Percentiles rank a stretch among this genome's conserved stretches.
These are phyloP conservation scores for Cryphonectria nitschkei DNA, from an alignment of 2,329 filamentous ascomycete species.

Conservation along the genomic window DNA sequence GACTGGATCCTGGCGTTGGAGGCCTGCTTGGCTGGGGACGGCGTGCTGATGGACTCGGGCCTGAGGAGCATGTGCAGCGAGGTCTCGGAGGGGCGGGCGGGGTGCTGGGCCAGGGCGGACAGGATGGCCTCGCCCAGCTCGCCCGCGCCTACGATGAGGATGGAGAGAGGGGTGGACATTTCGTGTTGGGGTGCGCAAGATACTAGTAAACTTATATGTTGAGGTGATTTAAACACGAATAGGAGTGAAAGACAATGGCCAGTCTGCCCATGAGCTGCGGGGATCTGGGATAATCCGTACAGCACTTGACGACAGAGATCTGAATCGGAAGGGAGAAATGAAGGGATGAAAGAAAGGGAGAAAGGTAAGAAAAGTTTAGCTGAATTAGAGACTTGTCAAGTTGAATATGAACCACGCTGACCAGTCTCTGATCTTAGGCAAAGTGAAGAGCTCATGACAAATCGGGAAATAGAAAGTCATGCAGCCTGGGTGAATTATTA, in stretches of 20 bases:
- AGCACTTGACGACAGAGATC: too few species aligned
- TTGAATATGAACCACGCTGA: background rate
- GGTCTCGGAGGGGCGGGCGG: slow-evolving; percentile 38
- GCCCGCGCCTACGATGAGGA: slow-evolving; percentile 69
- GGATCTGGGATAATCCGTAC: too few species aligned
- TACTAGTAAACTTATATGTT: too few species aligned
- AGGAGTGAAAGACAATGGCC: too few species aligned
- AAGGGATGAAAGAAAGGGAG: too few species aligned
- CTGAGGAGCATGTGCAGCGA: slow-evolving; percentile 60
- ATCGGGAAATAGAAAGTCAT: background rate
- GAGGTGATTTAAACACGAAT: background rate
- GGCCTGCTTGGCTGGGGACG: slow-evolving; percentile 42
- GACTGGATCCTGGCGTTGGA: slow-evolving; percentile 40
- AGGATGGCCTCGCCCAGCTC: slow-evolving; percentile 65
- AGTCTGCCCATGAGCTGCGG: too few species aligned
- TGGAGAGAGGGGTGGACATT: slow-evolving; percentile 30
- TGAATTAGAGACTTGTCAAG: too few species aligned
- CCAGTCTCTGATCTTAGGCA: background rate
- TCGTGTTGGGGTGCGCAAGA: background rate
- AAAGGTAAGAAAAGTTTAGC: too few species aligned
- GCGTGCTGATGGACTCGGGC: slow-evolving; percentile 46
- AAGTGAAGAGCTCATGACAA: background rate
- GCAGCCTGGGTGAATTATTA: background rate
- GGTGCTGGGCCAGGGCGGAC: slow-evolving; percentile 52
- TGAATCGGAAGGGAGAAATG: too few species aligned